These are phyloP conservation scores for Komagataella ulmi DNA, from an alignment of 805 yeast species.

Conservation along the genomic window DNA sequence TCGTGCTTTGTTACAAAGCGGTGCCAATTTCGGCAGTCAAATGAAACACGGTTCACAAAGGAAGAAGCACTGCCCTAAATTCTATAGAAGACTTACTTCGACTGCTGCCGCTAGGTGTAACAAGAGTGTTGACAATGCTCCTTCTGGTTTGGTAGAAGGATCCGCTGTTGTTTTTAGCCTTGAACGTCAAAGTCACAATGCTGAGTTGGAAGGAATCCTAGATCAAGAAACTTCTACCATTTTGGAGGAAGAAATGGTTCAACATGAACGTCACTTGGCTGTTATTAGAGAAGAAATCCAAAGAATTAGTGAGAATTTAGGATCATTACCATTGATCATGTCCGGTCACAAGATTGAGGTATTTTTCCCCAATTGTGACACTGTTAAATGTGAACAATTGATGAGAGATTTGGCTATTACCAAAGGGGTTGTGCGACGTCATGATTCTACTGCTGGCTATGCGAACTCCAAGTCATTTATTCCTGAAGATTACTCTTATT, in stretches of 20 bases:
- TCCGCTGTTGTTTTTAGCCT: conserved; percentile 46
- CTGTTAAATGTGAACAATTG: conserved; percentile 38
- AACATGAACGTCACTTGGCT: conserved; percentile 25
- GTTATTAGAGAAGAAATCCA: conserved; percentile 29
- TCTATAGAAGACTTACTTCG: conserved; percentile 7
- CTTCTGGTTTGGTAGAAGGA: conserved; percentile 19
- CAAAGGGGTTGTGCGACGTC: conserved; percentile 32
- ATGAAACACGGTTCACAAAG: conserved; percentile 9
- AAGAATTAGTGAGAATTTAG: conserved; percentile 36
- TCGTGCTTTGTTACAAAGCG: conserved; percentile 21
- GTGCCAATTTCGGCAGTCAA: conserved; percentile 12
- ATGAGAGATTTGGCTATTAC: conserved; percentile 46
- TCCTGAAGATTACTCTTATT: not conserved
- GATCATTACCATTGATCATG: conserved; percentile 43
- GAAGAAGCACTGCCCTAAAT: conserved; percentile 1
- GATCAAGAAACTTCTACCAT: conserved; percentile 28
- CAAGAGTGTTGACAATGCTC: conserved; percentile 16
- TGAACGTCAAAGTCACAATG: conserved; percentile 17
- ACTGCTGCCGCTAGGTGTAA: conserved; percentile 15
- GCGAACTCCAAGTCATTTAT: not conserved
- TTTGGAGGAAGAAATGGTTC: conserved; percentile 21
- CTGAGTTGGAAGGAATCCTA: conserved; percentile 28
- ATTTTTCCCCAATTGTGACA: conserved; percentile 63
- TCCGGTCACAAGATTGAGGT: conserved; percentile 33
- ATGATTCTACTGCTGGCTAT: conserved; percentile 3